phyloP scores from a whole-genome alignment of 768 basidiomycete genomes.

The Russula dissimulans region DNA sequence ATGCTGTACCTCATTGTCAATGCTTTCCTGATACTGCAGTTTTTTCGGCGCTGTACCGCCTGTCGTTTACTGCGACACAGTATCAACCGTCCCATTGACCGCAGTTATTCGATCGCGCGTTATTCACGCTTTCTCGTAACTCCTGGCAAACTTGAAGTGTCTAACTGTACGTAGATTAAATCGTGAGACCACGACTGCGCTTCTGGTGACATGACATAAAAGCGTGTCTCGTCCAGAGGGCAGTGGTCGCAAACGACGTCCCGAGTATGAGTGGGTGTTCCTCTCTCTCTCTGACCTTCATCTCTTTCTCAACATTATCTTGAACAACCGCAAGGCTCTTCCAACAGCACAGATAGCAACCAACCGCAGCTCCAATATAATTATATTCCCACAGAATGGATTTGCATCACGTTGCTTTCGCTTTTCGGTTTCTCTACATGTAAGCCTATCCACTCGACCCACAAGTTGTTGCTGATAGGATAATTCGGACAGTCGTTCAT shows the following conservation, averaged over 20 bases:
- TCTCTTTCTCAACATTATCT: not conserved
- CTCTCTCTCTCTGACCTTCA: not conserved
- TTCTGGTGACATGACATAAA: not conserved
- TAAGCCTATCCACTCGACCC: slow-evolving; percentile 9
- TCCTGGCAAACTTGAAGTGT: no score
- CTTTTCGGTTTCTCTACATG: slow-evolving; percentile 28
- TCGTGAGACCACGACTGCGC: not conserved
- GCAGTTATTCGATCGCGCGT: no score
- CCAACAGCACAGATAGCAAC: not conserved
- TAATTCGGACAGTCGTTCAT: not conserved
- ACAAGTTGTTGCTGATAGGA: not conserved
- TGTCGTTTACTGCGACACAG: no score
- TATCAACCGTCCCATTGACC: no score
- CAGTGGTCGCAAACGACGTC: not conserved
- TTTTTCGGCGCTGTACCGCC: no score
- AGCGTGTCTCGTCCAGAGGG: not conserved
- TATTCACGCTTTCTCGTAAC: no score
- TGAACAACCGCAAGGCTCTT: not conserved
- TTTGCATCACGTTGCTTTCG: slow-evolving; percentile 30
- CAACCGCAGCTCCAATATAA: slow-evolving; percentile 20
- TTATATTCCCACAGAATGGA: slow-evolving; percentile 31
- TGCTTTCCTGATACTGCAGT: no score
- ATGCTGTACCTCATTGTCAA: no score
- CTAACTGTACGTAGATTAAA: not conserved
- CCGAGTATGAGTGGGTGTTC: slow-evolving; percentile 4